These are phyloP conservation scores for Proliferodiscus dingleyae DNA, from an alignment of 2,329 filamentous ascomycete genomes.

Conservation along the genomic window DNA sequence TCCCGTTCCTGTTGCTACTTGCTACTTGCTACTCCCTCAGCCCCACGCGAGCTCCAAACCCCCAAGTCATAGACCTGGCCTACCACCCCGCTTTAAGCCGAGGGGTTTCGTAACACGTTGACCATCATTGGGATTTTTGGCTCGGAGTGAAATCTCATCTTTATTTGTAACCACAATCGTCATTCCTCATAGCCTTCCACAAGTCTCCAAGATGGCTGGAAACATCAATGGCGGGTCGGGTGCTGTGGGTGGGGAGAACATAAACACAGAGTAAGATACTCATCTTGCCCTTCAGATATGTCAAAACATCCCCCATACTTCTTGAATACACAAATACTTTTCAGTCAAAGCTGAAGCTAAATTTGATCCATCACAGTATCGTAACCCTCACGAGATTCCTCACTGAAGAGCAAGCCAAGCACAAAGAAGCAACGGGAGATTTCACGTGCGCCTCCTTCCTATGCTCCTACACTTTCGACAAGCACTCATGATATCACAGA, in stretches of 20 bases:
- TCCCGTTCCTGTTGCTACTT: conserved; percentile 6
- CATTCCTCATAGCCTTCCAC: background rate
- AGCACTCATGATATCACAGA: conserved; percentile 41
- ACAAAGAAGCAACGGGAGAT: conserved; percentile 93
- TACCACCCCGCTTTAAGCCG: too few relatives aligned
- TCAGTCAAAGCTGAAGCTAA: too few relatives aligned
- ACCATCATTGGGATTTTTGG: too few relatives aligned
- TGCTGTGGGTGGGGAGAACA: conserved; percentile 65
- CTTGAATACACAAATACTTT: too few relatives aligned
- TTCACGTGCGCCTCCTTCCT: conserved; percentile 77
- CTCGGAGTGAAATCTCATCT: too few relatives aligned
- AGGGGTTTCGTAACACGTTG: too few relatives aligned
- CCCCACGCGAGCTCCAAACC: too few relatives aligned
- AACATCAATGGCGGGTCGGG: conserved; percentile 11
- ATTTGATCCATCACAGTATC: conserved; percentile 44
- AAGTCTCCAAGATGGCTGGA: conserved; percentile 8
- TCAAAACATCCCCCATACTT: too few relatives aligned
- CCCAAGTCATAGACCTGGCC: conserved; percentile 11
- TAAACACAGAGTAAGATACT: conserved; percentile 67
- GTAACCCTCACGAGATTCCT: conserved; percentile 92
- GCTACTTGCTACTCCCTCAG: too few relatives aligned
- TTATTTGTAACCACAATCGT: too few relatives aligned
- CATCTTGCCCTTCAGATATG: too few relatives aligned
- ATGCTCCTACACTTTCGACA: background rate
- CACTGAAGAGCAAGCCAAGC: conserved; percentile 91